Evolutionary conservation across 2,329 filamentous ascomycete species (phyloP), one percentile per base, ranked within the genome.

Genomic region (Geosmithia putterillii): DNA sequence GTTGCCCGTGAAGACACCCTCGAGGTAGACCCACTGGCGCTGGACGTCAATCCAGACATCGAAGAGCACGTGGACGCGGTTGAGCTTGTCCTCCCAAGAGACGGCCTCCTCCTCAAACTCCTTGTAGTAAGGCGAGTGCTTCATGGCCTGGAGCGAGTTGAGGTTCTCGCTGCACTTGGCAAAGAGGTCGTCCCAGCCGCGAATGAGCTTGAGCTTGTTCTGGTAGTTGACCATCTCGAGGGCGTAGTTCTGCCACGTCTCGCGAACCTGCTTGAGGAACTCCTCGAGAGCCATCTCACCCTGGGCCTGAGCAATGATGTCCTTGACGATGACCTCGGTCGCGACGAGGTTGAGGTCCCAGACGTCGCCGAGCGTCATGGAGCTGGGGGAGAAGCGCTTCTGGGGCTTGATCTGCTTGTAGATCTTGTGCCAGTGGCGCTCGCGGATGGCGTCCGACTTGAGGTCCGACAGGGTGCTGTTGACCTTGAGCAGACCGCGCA

Each of bases 21-120:
- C 94, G 5, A 99, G 77, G 60, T 99, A 99, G 7, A 98, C 92
- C 92, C 92, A 99, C 66, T 98, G 92, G 48, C 94, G 83, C 62
- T 99, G 92, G n/a, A 99, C 94, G 64, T 98, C 94, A 54, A 98
- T 98, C 94, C 94, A 99, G 15, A 98, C 89, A 60, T 99, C 92
- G 56, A 99, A 98, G 9, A 98, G 74, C 15, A 98, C 87, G 58
- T 98, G 92, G 2, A 98, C 88, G 39, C 92, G 81, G 61, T 96
- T 99, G 21, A 99, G 74, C 61, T 94, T 95, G 64, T 98, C 94
- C 64, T 98, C 94, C 92, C 92, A 98, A 1, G 84, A 78, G 1
- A 88, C 84, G 7, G 94, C 94, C 53, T 98, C 92, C 54, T 98
- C 92, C 59, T 98, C 92, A 49, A 99, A 99, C 55, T 96, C 90